Conservation (phyloP, 306 rosid species). For the Chamaecrista fasciculata region DNA sequence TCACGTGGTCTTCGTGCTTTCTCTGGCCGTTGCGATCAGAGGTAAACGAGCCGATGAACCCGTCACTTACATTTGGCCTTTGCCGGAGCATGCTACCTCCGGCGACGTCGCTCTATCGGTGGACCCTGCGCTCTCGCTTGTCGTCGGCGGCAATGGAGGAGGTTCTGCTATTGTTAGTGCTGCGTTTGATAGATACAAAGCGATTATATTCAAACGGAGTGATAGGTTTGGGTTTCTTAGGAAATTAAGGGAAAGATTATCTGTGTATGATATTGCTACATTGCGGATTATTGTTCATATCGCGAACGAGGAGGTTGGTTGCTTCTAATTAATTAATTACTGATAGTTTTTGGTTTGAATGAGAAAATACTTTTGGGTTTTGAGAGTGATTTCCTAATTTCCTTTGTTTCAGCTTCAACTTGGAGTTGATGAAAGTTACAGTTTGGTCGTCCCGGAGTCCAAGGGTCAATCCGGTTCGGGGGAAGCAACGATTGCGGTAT, state of each 20-base stretch:
- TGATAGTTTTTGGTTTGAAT: too few relatives aligned
- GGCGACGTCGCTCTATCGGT: conserved; percentile 64
- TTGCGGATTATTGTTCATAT: conserved; percentile 62
- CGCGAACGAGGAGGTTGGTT: conserved; percentile 51
- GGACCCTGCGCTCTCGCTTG: conserved; percentile 64
- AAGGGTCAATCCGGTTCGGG: conserved; percentile 49
- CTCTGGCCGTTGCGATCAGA: conserved; percentile 2
- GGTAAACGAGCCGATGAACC: conserved; percentile 28
- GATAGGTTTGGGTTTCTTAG: conserved; percentile 32
- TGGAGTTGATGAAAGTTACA: conserved; percentile 91
- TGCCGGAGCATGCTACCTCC: conserved; percentile 60
- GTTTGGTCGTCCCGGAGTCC: conserved; percentile 52
- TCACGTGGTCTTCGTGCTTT: conserved; percentile 24
- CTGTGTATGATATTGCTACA: conserved; percentile 41
- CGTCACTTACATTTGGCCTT: conserved; percentile 81
- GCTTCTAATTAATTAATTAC: too few relatives aligned
- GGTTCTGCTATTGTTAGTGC: conserved; percentile 40
- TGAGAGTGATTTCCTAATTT: neutral
- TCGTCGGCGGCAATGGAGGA: conserved; percentile 46
- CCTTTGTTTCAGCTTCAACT: conserved; percentile 68
- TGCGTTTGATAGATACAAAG: conserved; percentile 76
- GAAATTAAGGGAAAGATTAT: conserved; percentile 35
- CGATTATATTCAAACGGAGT: conserved; percentile 61
- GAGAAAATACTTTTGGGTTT: conserved; percentile 16
- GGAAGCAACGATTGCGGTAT: conserved; percentile 71